Conservation (phyloP, 106 monocot species). For the Acorus calamus region DNA sequence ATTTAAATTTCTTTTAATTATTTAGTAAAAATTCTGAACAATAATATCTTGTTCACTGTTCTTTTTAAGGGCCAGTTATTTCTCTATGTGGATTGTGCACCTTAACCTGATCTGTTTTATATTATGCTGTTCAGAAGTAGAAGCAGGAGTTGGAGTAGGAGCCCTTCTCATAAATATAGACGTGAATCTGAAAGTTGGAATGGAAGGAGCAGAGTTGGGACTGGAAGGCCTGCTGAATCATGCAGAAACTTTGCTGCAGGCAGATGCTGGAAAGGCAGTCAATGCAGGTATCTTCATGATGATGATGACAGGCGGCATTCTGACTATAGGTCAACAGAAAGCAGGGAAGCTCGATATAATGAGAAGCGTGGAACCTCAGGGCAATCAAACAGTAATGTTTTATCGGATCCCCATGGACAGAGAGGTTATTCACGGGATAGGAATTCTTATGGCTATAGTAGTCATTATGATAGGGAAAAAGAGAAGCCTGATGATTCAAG, state of each 20-base stretch:
- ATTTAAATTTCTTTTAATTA: too few species aligned
- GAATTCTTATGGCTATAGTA: conserved; percentile 14
- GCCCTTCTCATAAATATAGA: conserved; percentile 33
- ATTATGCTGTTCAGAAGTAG: conserved; percentile 9
- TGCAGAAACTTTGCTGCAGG: conserved; percentile 68
- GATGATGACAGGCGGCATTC: conserved; percentile 29
- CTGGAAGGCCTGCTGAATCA: conserved; percentile 14
- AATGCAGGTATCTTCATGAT: conserved; percentile 69
- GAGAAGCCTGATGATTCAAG: conserved; percentile 15
- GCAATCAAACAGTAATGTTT: conserved; percentile 7
- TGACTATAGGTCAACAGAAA: conserved; percentile 9
- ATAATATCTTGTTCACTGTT: too few species aligned
- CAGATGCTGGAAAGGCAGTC: conserved; percentile 48
- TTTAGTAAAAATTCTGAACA: too few species aligned
- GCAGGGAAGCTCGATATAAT: conserved; percentile 21
- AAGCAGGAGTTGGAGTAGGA: conserved; percentile 29
- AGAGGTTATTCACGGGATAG: conserved; percentile 28
- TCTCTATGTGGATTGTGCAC: too few species aligned
- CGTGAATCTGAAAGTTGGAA: conserved; percentile 1
- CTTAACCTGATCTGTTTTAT: background rate
- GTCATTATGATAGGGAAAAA: conserved; percentile 17
- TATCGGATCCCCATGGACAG: conserved; percentile 18
- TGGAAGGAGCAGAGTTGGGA: conserved; percentile 6
- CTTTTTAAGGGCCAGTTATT: too few species aligned
- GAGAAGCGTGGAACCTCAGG: conserved; percentile 22